Conservation (phyloP, 805 yeast genomes). For the Ogataea henricii region DNA sequence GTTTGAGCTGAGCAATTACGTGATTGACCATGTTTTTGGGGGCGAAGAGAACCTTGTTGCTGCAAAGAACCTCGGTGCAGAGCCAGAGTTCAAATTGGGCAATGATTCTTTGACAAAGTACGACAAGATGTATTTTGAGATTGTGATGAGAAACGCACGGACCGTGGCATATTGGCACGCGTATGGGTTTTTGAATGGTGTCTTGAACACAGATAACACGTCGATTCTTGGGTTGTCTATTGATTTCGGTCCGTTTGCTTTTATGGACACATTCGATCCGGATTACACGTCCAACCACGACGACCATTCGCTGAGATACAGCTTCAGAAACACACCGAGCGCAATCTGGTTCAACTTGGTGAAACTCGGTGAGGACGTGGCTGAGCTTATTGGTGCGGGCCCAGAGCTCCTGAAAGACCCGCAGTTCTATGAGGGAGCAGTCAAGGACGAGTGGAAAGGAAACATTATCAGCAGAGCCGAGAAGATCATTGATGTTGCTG, state of each 20-base stretch:
- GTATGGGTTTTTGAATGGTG: constrained; percentile 93
- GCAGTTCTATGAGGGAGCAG: constrained; percentile 42
- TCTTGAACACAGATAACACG: constrained; percentile 91
- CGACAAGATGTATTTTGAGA: constrained; percentile 70
- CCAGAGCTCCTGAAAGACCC: constrained; percentile 48
- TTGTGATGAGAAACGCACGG: constrained; percentile 70
- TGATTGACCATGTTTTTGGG: constrained; percentile 62
- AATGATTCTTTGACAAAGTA: constrained; percentile 53
- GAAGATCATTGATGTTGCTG: constrained; percentile 60
- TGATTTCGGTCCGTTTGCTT: constrained; percentile 95
- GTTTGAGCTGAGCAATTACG: constrained; percentile 66
- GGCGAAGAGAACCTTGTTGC: constrained; percentile 36
- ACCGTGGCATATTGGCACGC: constrained; percentile 85
- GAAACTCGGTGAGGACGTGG: constrained; percentile 80
- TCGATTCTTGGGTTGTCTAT: constrained; percentile 84
- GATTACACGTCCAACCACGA: constrained; percentile 87
- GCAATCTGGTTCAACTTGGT: constrained; percentile 93
- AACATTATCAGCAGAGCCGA: constrained; percentile 62
- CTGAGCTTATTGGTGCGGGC: constrained; percentile 79
- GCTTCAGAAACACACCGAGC: constrained; percentile 81
- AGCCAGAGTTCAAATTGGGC: constrained; percentile 24
- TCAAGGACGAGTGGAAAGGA: constrained; percentile 52
- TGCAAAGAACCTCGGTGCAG: constrained; percentile 32
- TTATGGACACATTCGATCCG: constrained; percentile 83
- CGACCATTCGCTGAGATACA: constrained; percentile 70